Percentiles rank a stretch among this genome's conserved stretches.
phyloP scores from a whole-genome alignment of 1,139 yeast genomes.

The Zhuliangozyma parablackwelliae region DNA sequence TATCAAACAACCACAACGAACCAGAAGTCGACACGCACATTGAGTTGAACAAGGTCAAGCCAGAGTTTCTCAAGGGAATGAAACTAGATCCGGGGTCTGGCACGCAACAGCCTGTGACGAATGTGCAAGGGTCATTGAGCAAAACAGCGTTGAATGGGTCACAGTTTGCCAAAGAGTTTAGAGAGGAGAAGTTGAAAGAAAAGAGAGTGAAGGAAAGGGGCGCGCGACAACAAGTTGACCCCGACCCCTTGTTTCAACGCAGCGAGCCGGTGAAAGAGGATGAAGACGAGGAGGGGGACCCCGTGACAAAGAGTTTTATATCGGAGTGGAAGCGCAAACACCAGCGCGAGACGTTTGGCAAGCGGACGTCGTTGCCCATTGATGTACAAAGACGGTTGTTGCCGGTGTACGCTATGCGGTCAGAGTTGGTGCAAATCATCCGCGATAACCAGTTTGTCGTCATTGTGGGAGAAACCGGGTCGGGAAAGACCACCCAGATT shows the following conservation, averaged over 20 bases:
- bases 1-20: slow-evolving; percentile 22
- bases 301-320: slow-evolving; percentile 17
- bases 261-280: slow-evolving; percentile 5
- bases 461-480: slow-evolving; percentile 47
- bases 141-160: slow-evolving; percentile 81
- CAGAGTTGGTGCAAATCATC: slow-evolving; percentile 54
- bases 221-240: slow-evolving; percentile 22
- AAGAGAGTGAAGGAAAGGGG: slow-evolving; percentile 49
- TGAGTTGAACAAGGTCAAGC: slow-evolving; percentile 66
- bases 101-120: slow-evolving; percentile 50
- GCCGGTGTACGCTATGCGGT: slow-evolving; percentile 69
- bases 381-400: slow-evolving; percentile 63
- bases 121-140: slow-evolving; percentile 62
- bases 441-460: slow-evolving; percentile 41
- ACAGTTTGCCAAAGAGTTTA: slow-evolving; percentile 56
- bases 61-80: slow-evolving; percentile 66
- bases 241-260: slow-evolving; percentile 38
- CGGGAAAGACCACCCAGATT: slow-evolving; percentile 43
- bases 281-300: slow-evolving; percentile 5
- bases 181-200: slow-evolving; percentile 53
- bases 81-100: slow-evolving; percentile 17
- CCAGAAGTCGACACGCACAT: slow-evolving; percentile 63
- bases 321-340: slow-evolving; percentile 49
- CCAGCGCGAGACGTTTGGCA: slow-evolving; percentile 48
- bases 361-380: slow-evolving; percentile 48